A percentile compares a stretch with the other conserved stretches of the same genome.
Conservation (phyloP, 2,329 filamentous ascomycete species). For the Sporothrix brasiliensis region DNA sequence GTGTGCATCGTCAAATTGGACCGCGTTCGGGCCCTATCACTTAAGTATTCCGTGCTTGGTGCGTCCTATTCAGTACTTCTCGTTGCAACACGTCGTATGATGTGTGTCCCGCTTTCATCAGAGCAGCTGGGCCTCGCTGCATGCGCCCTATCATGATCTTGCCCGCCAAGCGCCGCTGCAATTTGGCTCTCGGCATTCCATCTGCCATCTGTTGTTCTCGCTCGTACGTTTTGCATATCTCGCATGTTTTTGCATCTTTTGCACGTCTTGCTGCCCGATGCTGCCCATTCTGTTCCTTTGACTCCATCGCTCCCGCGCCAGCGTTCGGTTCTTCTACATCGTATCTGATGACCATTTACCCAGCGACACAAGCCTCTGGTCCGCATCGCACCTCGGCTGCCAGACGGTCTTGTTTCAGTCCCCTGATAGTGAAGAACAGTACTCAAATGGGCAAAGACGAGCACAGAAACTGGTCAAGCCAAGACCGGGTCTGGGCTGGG, state of each 20-base stretch:
- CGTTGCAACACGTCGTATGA: conserved; percentile 1
- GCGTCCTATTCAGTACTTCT: not conserved
- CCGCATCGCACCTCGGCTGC: not conserved
- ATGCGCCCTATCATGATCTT: conserved; percentile 3
- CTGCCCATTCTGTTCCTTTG: not conserved
- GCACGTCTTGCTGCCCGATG: conserved; percentile 5
- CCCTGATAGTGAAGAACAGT: conserved; percentile 5
- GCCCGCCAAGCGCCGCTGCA: not conserved
- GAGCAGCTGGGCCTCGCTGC: not conserved
- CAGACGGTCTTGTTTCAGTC: conserved; percentile 19
- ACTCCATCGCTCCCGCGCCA: not conserved
- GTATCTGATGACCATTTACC: not conserved
- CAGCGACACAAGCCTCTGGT: not conserved
- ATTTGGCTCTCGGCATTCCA: not conserved
- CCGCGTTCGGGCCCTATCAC: not conserved
- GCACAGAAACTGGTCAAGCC: not conserved
- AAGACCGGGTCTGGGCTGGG: not conserved
- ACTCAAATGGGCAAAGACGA: not conserved
- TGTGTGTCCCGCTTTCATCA: not conserved
- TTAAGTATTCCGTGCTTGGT: not conserved
- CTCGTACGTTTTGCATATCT: too few relatives aligned
- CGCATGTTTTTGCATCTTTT: not conserved
- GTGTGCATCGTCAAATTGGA: conserved; percentile 1
- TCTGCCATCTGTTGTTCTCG: too few relatives aligned
- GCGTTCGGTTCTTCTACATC: not conserved